Conservation (phyloP, 805 yeast genomes). For the Suhomyces sp. region DNA sequence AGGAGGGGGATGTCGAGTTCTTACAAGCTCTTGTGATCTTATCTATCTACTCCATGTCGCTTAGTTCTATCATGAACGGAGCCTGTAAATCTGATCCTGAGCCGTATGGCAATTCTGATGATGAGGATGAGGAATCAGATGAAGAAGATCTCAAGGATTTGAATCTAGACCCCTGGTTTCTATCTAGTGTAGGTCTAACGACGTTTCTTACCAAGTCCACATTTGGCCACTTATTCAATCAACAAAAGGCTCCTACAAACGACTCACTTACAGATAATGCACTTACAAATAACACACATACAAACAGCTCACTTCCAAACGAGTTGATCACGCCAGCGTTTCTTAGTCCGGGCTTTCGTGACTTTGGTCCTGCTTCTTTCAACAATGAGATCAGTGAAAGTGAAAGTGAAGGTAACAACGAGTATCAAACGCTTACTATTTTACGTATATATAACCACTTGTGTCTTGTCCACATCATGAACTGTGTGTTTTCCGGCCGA, state of each 20-base stretch:
- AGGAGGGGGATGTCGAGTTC: constrained; percentile 48
- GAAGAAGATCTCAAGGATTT: constrained; percentile 30
- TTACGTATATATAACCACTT: constrained; percentile 72
- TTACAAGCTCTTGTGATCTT: constrained; percentile 66
- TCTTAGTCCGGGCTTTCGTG: neutral
- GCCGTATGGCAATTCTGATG: constrained; percentile 1
- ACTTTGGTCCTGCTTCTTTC: no score
- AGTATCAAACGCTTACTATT: constrained; percentile 51
- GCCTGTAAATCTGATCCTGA: constrained; percentile 3
- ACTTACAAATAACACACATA: no score
- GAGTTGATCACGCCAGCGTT: neutral
- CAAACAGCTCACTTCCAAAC: neutral
- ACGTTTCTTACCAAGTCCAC: constrained; percentile 55
- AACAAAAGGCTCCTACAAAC: neutral
- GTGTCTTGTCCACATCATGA: constrained; percentile 62
- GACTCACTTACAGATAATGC: no score
- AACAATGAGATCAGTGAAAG: no score
- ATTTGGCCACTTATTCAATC: constrained; percentile 36
- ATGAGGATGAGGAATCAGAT: constrained; percentile 5
- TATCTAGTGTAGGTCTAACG: constrained; percentile 64
- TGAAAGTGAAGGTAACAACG: constrained; percentile 16
- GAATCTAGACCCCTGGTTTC: constrained; percentile 65
- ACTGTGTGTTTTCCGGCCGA: constrained; percentile 64
- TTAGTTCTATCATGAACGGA: constrained; percentile 42
- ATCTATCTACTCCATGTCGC: constrained; percentile 61